Base-by-base conservation (phyloP, 305 asterid genomes). In the Fraxinus nigra region DNA sequence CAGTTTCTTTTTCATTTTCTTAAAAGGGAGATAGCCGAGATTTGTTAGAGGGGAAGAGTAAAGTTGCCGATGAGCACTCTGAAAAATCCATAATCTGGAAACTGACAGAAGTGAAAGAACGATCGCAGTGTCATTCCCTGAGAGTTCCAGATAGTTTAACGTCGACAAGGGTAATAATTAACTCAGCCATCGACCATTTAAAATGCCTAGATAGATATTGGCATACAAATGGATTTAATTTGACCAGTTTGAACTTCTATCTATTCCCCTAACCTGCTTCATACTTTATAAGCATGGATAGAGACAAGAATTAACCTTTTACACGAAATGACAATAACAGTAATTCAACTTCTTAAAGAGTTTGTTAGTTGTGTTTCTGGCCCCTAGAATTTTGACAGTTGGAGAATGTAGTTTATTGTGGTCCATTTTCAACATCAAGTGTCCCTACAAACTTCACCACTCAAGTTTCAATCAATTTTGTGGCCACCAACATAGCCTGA, bases 71-170 rank as follows among this genome's bases (percentile, higher is more conserved):
- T 74, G 94, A 91, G 74, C 70, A 92, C 51, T 26, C 76, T 51
- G 92, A 91, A 51, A 89, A 87, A 82, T 85, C 93, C 80, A 88
- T 91, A 84, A 82, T 83, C 33, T 91, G 92, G 94, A 91, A 88
- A 85, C 82, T 87, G 54, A 85, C 90, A 18, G 92, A 91, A 86
- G 87, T 91, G 70, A 88, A 85, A 84, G 92, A 91, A 79, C 85
- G 90, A 77, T 83, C 90, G 69, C 92, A 91, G 70, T 91, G 94
- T 84, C 91, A 87, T 54, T 84, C 92, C 22, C 69, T 87, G 89
- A 88, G 89, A 85, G 89, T 89, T 77, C 89, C 94, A 13, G 93
- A 91, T 80, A 84, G 35, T 74, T 40, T 82, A 79, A 70, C 94
- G 59, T 81, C 90, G 33, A 75, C 78, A 37, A 86, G 81, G 90